Conservation (phyloP, 1,139 yeast genomes). For the Sugiyamaella castrensis region DNA sequence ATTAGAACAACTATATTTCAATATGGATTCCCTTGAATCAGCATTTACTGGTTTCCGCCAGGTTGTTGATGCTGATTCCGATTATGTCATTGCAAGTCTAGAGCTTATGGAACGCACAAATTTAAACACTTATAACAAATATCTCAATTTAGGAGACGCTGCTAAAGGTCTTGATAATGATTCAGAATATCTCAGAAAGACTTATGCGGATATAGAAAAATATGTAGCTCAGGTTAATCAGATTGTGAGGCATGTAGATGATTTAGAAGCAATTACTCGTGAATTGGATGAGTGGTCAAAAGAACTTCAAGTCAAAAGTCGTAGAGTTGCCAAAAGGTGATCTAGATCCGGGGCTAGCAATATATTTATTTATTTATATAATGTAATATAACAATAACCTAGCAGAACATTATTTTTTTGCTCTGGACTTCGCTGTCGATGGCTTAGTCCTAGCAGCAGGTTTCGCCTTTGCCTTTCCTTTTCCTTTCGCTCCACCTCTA, state of each 20-base stretch:
- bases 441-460: too few relatives aligned
- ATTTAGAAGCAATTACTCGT: constrained; percentile 46
- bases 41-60: constrained; percentile 24
- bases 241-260: constrained; percentile 48
- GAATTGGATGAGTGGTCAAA: constrained; percentile 63
- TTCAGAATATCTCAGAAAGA: constrained; percentile 17
- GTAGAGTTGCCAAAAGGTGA: constrained; percentile 25
- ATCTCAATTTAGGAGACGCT: constrained; percentile 30
- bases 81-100: constrained; percentile 31
- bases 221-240: constrained; percentile 39
- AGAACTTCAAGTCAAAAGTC: constrained; percentile 47
- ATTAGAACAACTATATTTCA: too few relatives aligned
- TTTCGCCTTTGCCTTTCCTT: constrained; percentile 22
- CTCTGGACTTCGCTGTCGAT: constrained; percentile 23
- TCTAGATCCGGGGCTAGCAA: background rate
- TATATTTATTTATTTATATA: background rate
- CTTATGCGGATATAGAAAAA: constrained; percentile 35
- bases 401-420: constrained; percentile 13
- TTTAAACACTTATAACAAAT: constrained; percentile 32
- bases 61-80: constrained; percentile 36
- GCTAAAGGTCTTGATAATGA: constrained; percentile 31
- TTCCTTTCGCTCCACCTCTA: constrained; percentile 24
- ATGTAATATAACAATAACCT: constrained; percentile 1
- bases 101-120: constrained; percentile 38
- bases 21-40: constrained; percentile 17